Base-by-base conservation (phyloP, 495 filamentous ascomycete species). In the Neurospora sp. region DNA sequence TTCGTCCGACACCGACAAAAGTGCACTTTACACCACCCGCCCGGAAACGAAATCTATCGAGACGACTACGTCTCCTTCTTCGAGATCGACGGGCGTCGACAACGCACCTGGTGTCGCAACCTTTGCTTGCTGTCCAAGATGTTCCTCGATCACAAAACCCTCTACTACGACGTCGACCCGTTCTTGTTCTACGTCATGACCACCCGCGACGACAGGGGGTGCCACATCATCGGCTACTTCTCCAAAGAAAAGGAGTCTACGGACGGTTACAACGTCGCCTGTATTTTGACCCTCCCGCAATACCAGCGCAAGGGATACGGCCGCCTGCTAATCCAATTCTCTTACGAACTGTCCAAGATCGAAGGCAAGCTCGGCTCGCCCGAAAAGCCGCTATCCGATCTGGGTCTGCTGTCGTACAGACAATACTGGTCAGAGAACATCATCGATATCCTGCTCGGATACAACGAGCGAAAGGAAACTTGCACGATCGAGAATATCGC, bases 111-210 rank as follows among this genome's bases (percentile, higher is more conserved):
- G 94, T 98, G 96, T 76, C 93, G 96, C 6, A 99, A 99, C 76
- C 87, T 99, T 31, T 98, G 96, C 82, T 86, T 99, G 0, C 86
- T 99, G 6, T 93, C 90, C 73, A 99, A 99, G 79, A 91, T 98
- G 79, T 99, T 99, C 83, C 90, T 99, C 37, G 96, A 98, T 77
- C 96, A 98, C 85, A 99, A 99, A 82, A 98, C 96, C 9, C 91
- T 99, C n/a, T 99, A 97, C 87, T 99, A 98, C 84, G 96, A 99
- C 78, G 96, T 99, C 71, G 96, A 99, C 79, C 96, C 96, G 10
- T 99, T 99, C 83, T 85, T 98, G 11, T 99, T 98, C 86, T 99
- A 99, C 84, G 95, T 95, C 88, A 99, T 99, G 96, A 92, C 90
- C 71, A 92, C 90, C 16, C 89, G 94, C 72, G 92, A 93, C 74